phyloP scores from a whole-genome alignment of 371 early-diverging fungal species.

The Actinomucor elegans region DNA sequence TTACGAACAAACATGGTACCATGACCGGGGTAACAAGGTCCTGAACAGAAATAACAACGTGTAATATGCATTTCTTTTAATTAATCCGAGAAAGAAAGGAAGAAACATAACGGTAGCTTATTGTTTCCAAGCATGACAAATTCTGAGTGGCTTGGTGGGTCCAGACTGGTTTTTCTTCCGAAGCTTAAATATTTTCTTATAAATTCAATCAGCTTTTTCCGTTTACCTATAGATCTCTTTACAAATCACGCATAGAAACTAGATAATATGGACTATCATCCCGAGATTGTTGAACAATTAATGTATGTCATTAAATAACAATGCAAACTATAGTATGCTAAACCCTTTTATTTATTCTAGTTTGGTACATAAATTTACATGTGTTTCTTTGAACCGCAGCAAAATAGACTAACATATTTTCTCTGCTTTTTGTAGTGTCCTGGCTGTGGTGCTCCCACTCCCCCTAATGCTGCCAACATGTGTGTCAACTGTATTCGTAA shows the following conservation, averaged over 20 bases:
- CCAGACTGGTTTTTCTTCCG: neutral
- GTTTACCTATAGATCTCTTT: neutral
- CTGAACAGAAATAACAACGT: constrained; percentile 99
- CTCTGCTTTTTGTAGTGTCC: constrained; percentile 76
- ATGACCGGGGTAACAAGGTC: constrained; percentile 98
- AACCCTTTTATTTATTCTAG: constrained; percentile 18
- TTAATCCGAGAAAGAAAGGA: constrained; percentile 13
- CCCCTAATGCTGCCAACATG: constrained; percentile 98
- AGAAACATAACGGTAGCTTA: neutral
- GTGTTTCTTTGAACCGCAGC: neutral
- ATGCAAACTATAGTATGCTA: too few relatives aligned
- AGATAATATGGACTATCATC: constrained; percentile 45
- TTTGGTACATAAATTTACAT: constrained; percentile 28
- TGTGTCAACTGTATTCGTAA: constrained; percentile 97
- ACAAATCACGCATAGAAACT: neutral
- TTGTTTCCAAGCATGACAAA: constrained; percentile 1
- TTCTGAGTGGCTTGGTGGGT: too few relatives aligned
- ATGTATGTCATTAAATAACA: constrained; percentile 39
- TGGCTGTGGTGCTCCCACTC: constrained; percentile 95
- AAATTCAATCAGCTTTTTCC: too few relatives aligned
- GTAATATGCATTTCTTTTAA: constrained; percentile 88
- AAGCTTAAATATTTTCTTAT: neutral
- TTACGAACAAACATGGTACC: constrained; percentile 98
- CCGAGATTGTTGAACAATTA: constrained; percentile 49
- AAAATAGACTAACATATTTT: neutral